Base-by-base conservation (phyloP, 495 filamentous ascomycete genomes). In the Jackrogersella multiformis region DNA sequence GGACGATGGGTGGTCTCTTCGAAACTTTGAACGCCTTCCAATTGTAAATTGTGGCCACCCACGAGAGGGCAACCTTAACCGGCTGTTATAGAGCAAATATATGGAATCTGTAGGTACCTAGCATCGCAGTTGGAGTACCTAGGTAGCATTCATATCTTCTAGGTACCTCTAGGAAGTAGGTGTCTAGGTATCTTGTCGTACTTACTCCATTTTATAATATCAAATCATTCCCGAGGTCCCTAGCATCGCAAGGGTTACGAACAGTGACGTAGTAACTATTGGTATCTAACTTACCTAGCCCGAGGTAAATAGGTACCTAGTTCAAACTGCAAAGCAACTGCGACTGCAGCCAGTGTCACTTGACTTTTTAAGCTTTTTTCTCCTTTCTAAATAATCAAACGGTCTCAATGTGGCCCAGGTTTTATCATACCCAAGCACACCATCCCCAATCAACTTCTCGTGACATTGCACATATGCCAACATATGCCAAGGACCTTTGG, bases 401-500 rank as follows among this genome's bases (percentile, higher is more conserved):
- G n/a, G 59, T 34, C 36, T 44, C 26, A 45, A 58, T 16, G 36
- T 35, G 24, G 3, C 7, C 26, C 7, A 30, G 4, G 7, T 4
- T 53, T 23, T 24, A 51, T 64, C 54, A 64, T 60, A 60, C 60
- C 59, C 54, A 61, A 61, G 38, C 67, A 70, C 56, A 70, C 61
- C 61, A 61, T 64, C 56, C 56, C 52, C 20, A 70, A 70, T 70
- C 61, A 61, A 64, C 67, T 56, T 61, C 67, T 65, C 36, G 67
- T 70, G 67, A 70, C 67, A 65, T 70, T 52, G 58, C 63, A 67
- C 68, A 59, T 60, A 60, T 39, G 68, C 68, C 68, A 71, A 67
- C 63, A 59, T 60, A 60, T 45, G 68, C 68, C 68, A 71, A 71
- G 68, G 38, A 41, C 57, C 58, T 67, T 48, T 63, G 9, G 53